Conservation (phyloP, 164 flowering plant genomes). For the Platanus orientalis region DNA sequence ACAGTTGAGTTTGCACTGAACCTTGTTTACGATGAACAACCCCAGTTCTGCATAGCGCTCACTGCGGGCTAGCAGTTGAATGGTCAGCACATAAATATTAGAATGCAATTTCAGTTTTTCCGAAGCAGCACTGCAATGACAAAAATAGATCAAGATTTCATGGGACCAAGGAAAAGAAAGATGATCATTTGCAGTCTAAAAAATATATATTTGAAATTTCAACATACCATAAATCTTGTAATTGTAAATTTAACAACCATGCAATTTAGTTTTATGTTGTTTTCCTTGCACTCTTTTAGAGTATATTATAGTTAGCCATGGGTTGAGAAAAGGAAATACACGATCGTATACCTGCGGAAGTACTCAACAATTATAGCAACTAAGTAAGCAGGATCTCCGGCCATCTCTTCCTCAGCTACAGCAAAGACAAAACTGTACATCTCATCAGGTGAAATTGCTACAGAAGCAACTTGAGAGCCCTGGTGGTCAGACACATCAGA, state of each 20-base stretch:
- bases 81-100: conserved; percentile 62
- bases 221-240: not conserved
- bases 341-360: conserved; percentile 63
- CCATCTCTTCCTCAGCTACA: conserved; percentile 84
- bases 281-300: not conserved
- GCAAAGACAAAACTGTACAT: conserved; percentile 75
- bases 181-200: not conserved
- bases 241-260: not conserved
- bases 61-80: conserved; percentile 70
- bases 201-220: not conserved
- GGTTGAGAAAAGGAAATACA: not conserved
- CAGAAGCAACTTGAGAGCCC: conserved; percentile 48
- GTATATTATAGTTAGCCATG: not conserved
- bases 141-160: conserved; percentile 1
- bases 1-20: conserved; percentile 14
- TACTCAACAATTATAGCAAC: conserved; percentile 73
- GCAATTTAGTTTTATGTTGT: not conserved
- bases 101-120: conserved; percentile 74
- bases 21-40: conserved; percentile 76
- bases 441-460: conserved; percentile 87
- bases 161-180: not conserved
- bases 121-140: conserved; percentile 51
- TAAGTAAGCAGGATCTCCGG: conserved; percentile 77
- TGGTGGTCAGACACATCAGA: conserved; percentile 38
- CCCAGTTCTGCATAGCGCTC: conserved; percentile 76